Percentiles rank a stretch among this genome's conserved stretches.
phyloP scores from a whole-genome alignment of 2,329 filamentous ascomycete species.

The Dryadomyces quercivorus region DNA sequence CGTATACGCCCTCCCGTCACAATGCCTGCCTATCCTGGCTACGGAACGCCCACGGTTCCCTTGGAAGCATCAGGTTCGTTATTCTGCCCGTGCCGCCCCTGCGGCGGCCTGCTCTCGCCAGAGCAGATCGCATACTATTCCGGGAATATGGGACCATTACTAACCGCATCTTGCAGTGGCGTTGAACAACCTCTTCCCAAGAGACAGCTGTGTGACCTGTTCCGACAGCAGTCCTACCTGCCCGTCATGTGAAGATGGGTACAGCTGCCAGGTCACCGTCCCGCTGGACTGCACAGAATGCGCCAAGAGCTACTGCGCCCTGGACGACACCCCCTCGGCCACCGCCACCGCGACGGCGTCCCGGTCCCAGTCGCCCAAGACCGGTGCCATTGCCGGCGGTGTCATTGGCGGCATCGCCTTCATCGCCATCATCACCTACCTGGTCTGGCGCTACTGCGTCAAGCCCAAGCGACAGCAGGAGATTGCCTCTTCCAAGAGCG shows the following conservation, averaged over 20 bases:
- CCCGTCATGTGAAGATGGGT: slow-evolving; percentile 28
- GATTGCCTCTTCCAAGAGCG: slow-evolving; percentile 28
- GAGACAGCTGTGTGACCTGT: slow-evolving; percentile 35
- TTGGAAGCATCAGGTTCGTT: neutral
- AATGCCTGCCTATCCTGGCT: neutral
- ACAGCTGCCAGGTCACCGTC: slow-evolving; percentile 33
- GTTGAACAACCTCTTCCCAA: slow-evolving; percentile 22
- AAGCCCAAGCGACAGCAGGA: slow-evolving; percentile 61
- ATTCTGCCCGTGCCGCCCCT: no score
- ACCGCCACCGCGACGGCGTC: slow-evolving; percentile 16
- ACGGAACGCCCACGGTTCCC: neutral
- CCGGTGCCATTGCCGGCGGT: slow-evolving; percentile 82
- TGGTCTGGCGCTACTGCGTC: slow-evolving; percentile 81
- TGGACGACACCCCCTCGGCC: slow-evolving; percentile 12
- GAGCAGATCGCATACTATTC: no score
- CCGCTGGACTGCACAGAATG: slow-evolving; percentile 35
- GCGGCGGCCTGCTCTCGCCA: neutral
- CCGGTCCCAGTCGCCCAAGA: slow-evolving; percentile 39
- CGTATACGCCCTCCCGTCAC: neutral
- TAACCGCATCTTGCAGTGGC: slow-evolving; percentile 8
- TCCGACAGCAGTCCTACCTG: slow-evolving; percentile 29
- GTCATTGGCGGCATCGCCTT: slow-evolving; percentile 74
- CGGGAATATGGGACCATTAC: neutral
- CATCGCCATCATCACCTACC: slow-evolving; percentile 61
- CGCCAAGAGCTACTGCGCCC: slow-evolving; percentile 32